Conservation (phyloP, 495 filamentous ascomycete genomes). For the Daldinia vernicosa region DNA sequence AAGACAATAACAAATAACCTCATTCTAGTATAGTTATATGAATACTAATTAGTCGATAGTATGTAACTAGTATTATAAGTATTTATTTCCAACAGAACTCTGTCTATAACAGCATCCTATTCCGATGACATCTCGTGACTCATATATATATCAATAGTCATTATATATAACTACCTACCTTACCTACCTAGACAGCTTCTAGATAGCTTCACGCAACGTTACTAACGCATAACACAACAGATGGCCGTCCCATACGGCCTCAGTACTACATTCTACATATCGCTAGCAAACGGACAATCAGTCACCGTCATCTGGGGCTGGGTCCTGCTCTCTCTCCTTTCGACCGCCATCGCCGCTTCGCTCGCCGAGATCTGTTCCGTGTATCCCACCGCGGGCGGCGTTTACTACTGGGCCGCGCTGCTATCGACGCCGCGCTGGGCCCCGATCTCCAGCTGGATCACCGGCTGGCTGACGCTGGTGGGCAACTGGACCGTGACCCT, state of each 20-base stretch:
- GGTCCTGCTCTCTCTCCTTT: conserved; percentile 68
- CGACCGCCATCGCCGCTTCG: conserved; percentile 64
- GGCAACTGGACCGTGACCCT: conserved; percentile 73
- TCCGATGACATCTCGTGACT: not conserved
- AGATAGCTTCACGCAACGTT: not conserved
- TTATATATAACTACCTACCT: no score
- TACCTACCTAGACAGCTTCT: not conserved
- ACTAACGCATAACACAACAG: conserved; percentile 13
- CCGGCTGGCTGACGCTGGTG: conserved; percentile 70
- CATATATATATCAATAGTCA: conserved; percentile 39
- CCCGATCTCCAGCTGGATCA: conserved; percentile 71
- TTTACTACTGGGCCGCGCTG: conserved; percentile 73
- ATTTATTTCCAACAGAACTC: not conserved
- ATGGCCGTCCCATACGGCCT: conserved; percentile 45
- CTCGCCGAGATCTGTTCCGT: conserved; percentile 75
- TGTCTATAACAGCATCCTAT: not conserved
- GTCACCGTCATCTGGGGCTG: conserved; percentile 60
- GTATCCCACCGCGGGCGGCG: conserved; percentile 69
- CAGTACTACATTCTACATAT: conserved; percentile 70
- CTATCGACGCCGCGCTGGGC: conserved; percentile 64
- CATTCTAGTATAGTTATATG: conserved; percentile 3
- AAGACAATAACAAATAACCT: not conserved
- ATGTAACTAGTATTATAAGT: conserved; percentile 14
- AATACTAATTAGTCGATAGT: conserved; percentile 40
- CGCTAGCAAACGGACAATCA: conserved; percentile 69